Evolutionary conservation across 108 stramenopile genomes (phyloP).

Genomic region (Tribonema minus): DNA sequence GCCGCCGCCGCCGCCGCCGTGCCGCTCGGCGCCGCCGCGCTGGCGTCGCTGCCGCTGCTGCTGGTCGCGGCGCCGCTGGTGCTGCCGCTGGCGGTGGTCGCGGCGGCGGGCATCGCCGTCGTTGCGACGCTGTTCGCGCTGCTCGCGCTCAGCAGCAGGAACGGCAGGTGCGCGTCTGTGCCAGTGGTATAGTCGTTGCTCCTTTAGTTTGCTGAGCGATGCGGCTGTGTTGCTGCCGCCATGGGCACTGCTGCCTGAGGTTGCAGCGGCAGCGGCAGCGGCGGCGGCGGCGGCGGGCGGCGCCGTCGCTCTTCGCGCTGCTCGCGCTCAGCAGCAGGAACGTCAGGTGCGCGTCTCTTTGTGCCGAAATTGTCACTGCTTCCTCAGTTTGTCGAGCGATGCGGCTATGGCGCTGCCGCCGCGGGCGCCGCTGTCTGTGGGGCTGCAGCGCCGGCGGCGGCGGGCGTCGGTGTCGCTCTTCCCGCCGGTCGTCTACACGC

Average conservation of each 20-base stretch:
- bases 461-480: background rate
- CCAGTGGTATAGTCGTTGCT: too few species aligned
- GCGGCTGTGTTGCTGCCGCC: background rate
- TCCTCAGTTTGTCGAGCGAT: background rate
- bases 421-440: background rate
- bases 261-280: background rate
- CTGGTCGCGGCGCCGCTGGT: background rate
- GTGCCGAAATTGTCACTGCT: too few species aligned
- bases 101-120: background rate
- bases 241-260: background rate
- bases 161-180: background rate
- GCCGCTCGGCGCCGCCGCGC: background rate
- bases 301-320: background rate
- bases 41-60: background rate
- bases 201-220: background rate
- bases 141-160: background rate
- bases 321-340: background rate
- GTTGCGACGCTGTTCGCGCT: background rate
- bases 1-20: background rate
- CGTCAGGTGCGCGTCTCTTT: background rate
- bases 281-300: background rate
- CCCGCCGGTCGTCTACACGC: background rate
- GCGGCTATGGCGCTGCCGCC: background rate
- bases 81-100: background rate
- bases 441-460: background rate